Percentiles rank a stretch among this genome's conserved stretches.
Evolutionary conservation across 2,329 filamentous ascomycete genomes (phyloP).

Genomic region (Lasiodiplodia sp.): DNA sequence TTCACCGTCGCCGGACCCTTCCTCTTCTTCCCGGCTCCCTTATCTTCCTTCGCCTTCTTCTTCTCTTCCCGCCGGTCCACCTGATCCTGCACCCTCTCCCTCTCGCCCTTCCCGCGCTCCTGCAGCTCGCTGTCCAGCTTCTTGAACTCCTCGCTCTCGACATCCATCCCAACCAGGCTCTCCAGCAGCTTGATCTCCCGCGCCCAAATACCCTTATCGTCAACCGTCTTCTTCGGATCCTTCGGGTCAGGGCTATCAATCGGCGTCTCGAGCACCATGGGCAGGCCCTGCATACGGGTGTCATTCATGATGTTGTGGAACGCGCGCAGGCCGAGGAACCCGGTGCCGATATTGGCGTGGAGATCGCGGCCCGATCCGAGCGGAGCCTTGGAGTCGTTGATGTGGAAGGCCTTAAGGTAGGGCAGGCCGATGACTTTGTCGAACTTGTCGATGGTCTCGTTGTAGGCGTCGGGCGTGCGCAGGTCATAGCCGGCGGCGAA

Average conservation of each 20-base stretch:
- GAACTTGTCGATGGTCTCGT: conserved; percentile 76
- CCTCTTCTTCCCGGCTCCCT: conserved; percentile 41
- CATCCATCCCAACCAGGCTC: conserved; percentile 82
- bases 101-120: conserved; percentile 72
- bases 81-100: conserved; percentile 78
- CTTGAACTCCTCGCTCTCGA: conserved; percentile 75
- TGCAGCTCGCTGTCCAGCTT: conserved; percentile 70
- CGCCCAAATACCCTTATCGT: conserved; percentile 88
- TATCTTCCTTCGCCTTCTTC: conserved; percentile 55
- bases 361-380: conserved; percentile 82
- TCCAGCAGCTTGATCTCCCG: conserved; percentile 95
- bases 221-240: conserved; percentile 65
- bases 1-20: conserved; percentile 56
- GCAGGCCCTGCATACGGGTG: conserved; percentile 74
- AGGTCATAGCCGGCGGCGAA: conserved; percentile 96
- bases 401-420: conserved; percentile 84
- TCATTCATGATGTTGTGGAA: conserved; percentile 94
- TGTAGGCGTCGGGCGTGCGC: conserved; percentile 75
- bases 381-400: conserved; percentile 96
- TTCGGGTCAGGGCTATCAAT: conserved; percentile 74
- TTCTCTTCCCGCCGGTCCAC: conserved; percentile 77
- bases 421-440: conserved; percentile 76
- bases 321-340: conserved; percentile 86
- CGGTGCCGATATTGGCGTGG: conserved; percentile 95
- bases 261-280: conserved; percentile 96